These are phyloP conservation scores for Gardenia jasminoides DNA, from an alignment of 257 asterid species.

Conservation along the genomic window DNA sequence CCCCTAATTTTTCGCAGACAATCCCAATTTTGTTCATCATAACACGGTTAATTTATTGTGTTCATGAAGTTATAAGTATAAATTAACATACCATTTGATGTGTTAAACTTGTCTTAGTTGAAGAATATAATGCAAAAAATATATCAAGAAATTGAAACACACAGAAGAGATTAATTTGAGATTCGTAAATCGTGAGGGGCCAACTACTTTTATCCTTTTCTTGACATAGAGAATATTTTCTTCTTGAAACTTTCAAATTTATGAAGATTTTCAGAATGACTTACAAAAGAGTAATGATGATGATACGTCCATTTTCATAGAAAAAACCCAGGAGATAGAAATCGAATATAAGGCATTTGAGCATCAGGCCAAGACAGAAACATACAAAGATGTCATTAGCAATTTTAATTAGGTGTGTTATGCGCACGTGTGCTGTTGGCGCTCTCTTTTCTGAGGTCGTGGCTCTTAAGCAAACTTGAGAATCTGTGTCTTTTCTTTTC, in stretches of 20 bases:
- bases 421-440: not conserved
- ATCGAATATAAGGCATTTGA: not conserved
- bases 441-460: not conserved
- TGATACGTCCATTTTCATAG: not conserved
- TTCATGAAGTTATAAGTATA: no score
- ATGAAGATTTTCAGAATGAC: not conserved
- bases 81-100: no score
- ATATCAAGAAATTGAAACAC: no score
- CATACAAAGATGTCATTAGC: not conserved
- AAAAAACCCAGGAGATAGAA: not conserved
- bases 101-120: no score
- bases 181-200: no score
- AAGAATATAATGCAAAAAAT: no score
- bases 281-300: not conserved
- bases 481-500: no score
- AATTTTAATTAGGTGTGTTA: not conserved
- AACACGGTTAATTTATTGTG: no score
- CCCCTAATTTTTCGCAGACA: no score
- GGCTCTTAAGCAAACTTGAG: not conserved
- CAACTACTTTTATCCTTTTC: no score
- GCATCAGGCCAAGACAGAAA: constrained; percentile 10
- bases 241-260: not conserved
- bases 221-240: not conserved
- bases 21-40: not conserved
- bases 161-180: no score